Evolutionary conservation across 2,329 filamentous ascomycete species (phyloP), one percentile per base, ranked within the genome.

Genomic region (Sporothrix sp.): DNA sequence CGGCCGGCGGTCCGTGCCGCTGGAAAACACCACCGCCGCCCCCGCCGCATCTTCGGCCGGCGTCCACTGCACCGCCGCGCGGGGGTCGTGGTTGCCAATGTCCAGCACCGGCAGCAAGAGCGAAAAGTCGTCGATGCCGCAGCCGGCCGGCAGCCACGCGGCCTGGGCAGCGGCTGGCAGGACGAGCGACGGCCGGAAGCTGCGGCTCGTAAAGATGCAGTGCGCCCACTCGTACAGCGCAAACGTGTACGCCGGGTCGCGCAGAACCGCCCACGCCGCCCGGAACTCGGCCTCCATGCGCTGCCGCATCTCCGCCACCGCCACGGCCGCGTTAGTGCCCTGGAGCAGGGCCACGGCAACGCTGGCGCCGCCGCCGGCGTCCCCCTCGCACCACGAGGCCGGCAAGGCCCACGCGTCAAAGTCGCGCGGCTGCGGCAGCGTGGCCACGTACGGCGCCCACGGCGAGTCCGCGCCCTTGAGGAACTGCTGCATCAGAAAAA

Each of bases 101-200:
- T 89, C 85, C 51, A 87, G 76, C 3, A 87, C 68, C 1, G 85
- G 85, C 30, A 87, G 70, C 5, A 89, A 69, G 7, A 87, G 72
- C 1, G 82, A 83, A 52, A 85, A 82, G 58, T 80, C 77, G 47
- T 84, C 78, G 4, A 72, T 61, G 4, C 32, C 30, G 8, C 43
- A 45, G 14, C 20, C 20, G 3, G 33, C 5, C 66, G 62, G 60
- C 28, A 61, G 56, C 1, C 64, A 59, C 8, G 62, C 61, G 1
- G 40, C 27, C 16, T 43, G 49, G 7, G 66, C 54, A 2, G 59
- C 51, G 1, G 57, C 54, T 0, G 74, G 67, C 4, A 82, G 63
- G 45, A 82, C 71, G n/a, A 79, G 70, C 3, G 75, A 78, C 0
- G 79, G 75, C 2, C 78, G 70, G 61, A 84, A 85, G 61, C 80